phyloP scores from a whole-genome alignment of 345 rosid genomes.

The Pelargonium nanum region DNA sequence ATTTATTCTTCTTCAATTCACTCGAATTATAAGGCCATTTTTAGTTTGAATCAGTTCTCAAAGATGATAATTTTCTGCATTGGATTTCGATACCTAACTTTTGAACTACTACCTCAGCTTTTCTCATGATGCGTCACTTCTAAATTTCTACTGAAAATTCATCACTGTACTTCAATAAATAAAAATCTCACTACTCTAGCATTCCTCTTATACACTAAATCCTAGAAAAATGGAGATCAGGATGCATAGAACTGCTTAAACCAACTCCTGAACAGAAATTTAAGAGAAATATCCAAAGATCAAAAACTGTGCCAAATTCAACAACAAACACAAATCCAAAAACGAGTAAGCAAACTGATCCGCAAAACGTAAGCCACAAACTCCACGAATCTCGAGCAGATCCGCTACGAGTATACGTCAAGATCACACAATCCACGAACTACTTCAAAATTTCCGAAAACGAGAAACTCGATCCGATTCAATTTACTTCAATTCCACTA shows the following conservation, averaged over 20 bases:
- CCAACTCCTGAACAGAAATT: not conserved
- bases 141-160: not conserved
- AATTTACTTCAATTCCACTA: not conserved
- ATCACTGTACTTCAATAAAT: not conserved
- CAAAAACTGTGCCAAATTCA: not conserved
- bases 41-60: too few species aligned
- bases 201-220: not conserved
- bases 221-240: not conserved
- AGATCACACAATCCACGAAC: not conserved
- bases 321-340: not conserved
- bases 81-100: not conserved
- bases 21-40: too few species aligned
- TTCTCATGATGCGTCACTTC: not conserved
- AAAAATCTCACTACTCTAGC: not conserved
- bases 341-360: not conserved
- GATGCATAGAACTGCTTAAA: not conserved
- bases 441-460: too few species aligned
- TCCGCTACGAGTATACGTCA: not conserved
- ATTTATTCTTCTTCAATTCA: too few species aligned
- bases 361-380: not conserved
- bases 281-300: too few species aligned
- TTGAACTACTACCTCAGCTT: not conserved
- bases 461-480: not conserved
- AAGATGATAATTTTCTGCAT: not conserved
- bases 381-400: not conserved